phyloP scores from a whole-genome alignment of 2,329 filamentous ascomycete genomes.

The Monosporascus ibericus region DNA sequence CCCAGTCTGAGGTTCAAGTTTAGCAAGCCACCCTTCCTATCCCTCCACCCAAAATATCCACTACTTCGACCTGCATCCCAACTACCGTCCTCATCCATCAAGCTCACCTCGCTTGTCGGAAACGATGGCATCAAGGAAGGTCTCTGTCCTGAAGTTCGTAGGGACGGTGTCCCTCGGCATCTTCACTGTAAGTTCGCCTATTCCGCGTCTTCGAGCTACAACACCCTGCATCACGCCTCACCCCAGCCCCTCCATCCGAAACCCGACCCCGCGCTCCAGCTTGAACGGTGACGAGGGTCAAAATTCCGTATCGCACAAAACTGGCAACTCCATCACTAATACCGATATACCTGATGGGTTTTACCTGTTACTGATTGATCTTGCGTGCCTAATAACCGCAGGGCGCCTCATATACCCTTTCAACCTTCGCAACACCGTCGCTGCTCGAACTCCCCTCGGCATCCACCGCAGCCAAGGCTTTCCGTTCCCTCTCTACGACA shows the following conservation, averaged over 20 bases:
- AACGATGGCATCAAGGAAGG: conserved; percentile 60
- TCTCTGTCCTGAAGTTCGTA: conserved; percentile 84
- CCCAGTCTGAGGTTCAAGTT: no score
- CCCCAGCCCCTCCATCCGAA: conserved; percentile 12
- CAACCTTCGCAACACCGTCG: conserved; percentile 69
- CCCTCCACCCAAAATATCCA: no score
- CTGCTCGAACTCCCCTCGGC: conserved; percentile 78
- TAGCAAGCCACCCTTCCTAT: no score
- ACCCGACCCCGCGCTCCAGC: conserved; percentile 15
- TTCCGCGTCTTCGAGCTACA: conserved; percentile 2
- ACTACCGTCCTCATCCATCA: conserved; percentile 1
- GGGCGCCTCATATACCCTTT: conserved; percentile 85
- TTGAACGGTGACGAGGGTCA: background rate
- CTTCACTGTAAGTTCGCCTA: conserved; percentile 62
- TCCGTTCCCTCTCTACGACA: conserved; percentile 59
- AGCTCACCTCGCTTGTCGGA: conserved; percentile 9
- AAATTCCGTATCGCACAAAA: background rate
- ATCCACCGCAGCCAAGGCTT: conserved; percentile 61
- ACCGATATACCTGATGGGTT: background rate
- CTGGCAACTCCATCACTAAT: conserved; percentile 6
- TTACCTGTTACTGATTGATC: background rate
- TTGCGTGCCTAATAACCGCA: conserved; percentile 30
- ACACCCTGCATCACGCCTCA: background rate
- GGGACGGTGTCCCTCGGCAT: conserved; percentile 85
- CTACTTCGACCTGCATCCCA: background rate